Evolutionary conservation across 1,284 basidiomycete genomes (phyloP), one percentile per base, ranked within the genome.

Genomic region (Ustilago shanxiensis): DNA sequence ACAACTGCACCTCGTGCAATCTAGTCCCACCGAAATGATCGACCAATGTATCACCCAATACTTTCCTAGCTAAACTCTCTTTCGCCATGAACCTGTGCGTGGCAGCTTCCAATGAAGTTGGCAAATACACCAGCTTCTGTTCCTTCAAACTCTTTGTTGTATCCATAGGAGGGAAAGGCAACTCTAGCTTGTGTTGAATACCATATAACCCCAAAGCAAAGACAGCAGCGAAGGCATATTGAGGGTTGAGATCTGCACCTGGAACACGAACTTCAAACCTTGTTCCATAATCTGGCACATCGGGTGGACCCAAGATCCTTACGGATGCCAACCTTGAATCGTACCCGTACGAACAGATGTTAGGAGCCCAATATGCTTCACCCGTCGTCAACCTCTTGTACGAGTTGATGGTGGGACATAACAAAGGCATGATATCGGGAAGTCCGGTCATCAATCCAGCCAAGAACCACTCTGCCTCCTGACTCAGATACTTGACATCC

Each of bases 331-430:
- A 91, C 33, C 95, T 92, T 24, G 93, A 95, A 87, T 98, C 96
- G 86, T 96, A 98, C 2, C 95, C 95, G 85, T 95, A 98, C 2
- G 93, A 95, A 14, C 88, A 86, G 9, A 94, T 91, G 83, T 95
- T 96, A 3, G 95, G 95, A 2, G 95, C 95, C 94, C 94, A 97
- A 88, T 93, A 95, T 1, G 93, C 87, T 85, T 95, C 94, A 20
- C 95, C 95, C n/a, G 93, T 95, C 18, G 94, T 91, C 14, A 99
- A 90, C 22, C 95, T 93, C 86, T 98, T 99, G 88, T 98, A 99
- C n/a, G 94, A 94, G 83, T 96, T 96, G 87, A 97, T 92, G 0
- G 93, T 97, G 0, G 95, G 95, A 37, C 95, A 95, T 65, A 97
- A 88, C 72, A 88, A 77, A 1, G 87, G 88, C 70, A 88, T 84